phyloP scores from a whole-genome alignment of 768 basidiomycete species.

The Kwoniella mangroviensis region DNA sequence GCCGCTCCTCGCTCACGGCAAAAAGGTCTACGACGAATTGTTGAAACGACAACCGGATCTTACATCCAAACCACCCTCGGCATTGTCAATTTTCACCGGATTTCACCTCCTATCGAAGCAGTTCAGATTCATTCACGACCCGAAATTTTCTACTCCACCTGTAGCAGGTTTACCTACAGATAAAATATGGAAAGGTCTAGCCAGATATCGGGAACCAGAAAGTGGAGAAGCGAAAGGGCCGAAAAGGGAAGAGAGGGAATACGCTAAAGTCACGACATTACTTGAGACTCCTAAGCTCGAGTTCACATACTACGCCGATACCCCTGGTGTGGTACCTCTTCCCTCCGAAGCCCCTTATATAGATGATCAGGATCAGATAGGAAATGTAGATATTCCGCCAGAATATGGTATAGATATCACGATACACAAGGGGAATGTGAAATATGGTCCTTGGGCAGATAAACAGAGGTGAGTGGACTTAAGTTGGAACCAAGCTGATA shows the following conservation, averaged over 20 bases:
- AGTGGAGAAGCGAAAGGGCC: conserved; percentile 9
- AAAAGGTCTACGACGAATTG: conserved; percentile 66
- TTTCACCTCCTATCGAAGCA: conserved; percentile 46
- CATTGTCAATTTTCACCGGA: conserved; percentile 40
- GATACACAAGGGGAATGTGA: conserved; percentile 73
- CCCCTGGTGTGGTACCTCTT: conserved; percentile 59
- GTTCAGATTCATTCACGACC: conserved; percentile 41
- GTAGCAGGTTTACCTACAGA: conserved; percentile 45
- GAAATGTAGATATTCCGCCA: conserved; percentile 83
- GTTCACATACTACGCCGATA: conserved; percentile 83
- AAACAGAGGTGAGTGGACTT: conserved; percentile 70
- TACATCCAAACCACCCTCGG: conserved; percentile 42
- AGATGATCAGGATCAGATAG: conserved; percentile 65
- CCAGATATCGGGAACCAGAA: conserved; percentile 55
- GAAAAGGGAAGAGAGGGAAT: conserved; percentile 63
- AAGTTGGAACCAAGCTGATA: background rate
- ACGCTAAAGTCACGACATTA: conserved; percentile 83
- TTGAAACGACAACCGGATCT: conserved; percentile 58
- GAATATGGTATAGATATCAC: conserved; percentile 92
- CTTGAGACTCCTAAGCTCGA: conserved; percentile 78
- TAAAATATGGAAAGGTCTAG: conserved; percentile 59
- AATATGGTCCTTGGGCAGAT: conserved; percentile 97
- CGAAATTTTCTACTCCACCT: conserved; percentile 48
- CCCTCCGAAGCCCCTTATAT: conserved; percentile 20
- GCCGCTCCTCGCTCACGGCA: conserved; percentile 70